A percentile compares a stretch with the other conserved stretches of the same genome.
Evolutionary conservation across 805 yeast species (phyloP).

Genomic region (Candida ascalaphidarum): DNA sequence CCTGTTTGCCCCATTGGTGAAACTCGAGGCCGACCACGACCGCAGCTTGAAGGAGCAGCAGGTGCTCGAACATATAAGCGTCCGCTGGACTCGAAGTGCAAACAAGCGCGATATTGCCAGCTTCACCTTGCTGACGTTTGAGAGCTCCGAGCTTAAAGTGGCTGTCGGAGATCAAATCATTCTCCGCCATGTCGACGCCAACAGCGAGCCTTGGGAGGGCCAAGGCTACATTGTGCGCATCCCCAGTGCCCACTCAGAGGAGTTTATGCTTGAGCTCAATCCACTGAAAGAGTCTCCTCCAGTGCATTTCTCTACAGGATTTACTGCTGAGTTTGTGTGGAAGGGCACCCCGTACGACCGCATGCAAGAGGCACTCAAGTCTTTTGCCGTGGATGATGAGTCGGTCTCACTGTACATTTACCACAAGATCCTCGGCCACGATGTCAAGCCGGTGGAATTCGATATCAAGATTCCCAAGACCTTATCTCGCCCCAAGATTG

Average conservation of each 20-base stretch:
- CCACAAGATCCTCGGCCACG: slow-evolving; percentile 75
- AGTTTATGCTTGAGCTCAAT: slow-evolving; percentile 61
- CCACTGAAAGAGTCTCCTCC: slow-evolving; percentile 33
- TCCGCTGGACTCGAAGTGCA: slow-evolving; percentile 65
- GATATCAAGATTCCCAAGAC: slow-evolving; percentile 52
- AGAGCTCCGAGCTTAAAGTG: slow-evolving; percentile 54
- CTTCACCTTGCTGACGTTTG: slow-evolving; percentile 61
- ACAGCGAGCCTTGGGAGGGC: slow-evolving; percentile 61
- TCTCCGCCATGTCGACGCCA: slow-evolving; percentile 51
- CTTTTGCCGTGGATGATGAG: slow-evolving; percentile 61
- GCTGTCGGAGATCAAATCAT: slow-evolving; percentile 82
- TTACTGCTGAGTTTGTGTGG: slow-evolving; percentile 86
- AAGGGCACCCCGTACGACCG: slow-evolving; percentile 75
- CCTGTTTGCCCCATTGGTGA: slow-evolving; percentile 74
- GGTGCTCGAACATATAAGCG: slow-evolving; percentile 62
- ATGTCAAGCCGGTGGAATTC: slow-evolving; percentile 54
- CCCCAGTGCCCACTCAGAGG: slow-evolving; percentile 60
- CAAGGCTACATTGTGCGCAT: slow-evolving; percentile 63
- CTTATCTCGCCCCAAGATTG: slow-evolving; percentile 58
- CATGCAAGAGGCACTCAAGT: slow-evolving; percentile 70
- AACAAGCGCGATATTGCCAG: slow-evolving; percentile 61
- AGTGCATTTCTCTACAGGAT: slow-evolving; percentile 51
- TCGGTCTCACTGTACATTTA: slow-evolving; percentile 70
- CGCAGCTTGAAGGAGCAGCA: slow-evolving; percentile 66
- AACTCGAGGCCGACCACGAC: slow-evolving; percentile 77